Base-by-base conservation (phyloP, 305 asterid species). In the Rubia tinctorum region DNA sequence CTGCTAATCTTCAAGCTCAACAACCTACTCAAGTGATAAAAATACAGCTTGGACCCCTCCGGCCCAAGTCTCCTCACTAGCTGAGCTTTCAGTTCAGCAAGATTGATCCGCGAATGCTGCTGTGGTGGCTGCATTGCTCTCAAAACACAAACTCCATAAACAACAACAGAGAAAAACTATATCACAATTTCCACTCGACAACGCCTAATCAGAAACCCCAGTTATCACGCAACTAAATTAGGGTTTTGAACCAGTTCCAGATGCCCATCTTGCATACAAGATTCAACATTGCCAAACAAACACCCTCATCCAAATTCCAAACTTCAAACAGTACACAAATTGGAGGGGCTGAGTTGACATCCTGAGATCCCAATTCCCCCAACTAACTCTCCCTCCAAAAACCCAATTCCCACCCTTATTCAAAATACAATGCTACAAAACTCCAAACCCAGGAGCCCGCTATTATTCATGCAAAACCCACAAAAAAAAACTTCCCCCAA, bases 381-480 rank as follows among this genome's bases (percentile, higher is more conserved):
- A 84, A 80, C 91, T 67, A 77, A 82, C 87, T 87, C 98, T 88
- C 92, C 96, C 96, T 88, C 95, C 95, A 90, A 90, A 92, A 88
- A 70, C 83, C 86, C 84, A 85, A 83, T 83, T 82, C 80, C 58
- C 65, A 58, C 79, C 73, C 77, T 60, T 71, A 59, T 81, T 75
- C 80, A 71, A 86, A 84, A 56, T 85, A 83, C 80, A 75, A 66
- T 53, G 76, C 80, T 68, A 47, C 81, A 66, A 71, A 79, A 80
- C 78, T 76, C 79, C 58, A 40, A 66, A 23, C 71, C 78, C 75
- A 77, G 76, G 66, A 72, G 77, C 20, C 80, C 79, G 77, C 76
- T 78, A 77, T 76, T 22, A 65, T 61, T 27, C 51, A 45, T 56
- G 27, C 56, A 66, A 71, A 71, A 44, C 30, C 51, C 75, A 80